Evolutionary conservation across 306 rosid genomes (phyloP).

Genomic region (Senna siamea): DNA sequence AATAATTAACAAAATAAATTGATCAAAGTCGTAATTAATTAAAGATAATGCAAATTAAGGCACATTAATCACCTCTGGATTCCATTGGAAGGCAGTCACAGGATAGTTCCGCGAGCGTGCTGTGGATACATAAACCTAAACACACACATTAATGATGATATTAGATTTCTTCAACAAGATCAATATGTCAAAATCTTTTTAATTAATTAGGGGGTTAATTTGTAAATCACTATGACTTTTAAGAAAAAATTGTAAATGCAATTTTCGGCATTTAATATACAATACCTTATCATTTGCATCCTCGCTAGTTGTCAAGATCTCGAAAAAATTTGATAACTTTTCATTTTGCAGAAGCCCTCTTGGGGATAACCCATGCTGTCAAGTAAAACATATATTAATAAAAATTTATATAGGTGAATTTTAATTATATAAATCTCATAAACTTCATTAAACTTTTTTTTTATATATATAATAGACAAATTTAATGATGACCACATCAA

Average conservation of each 20-base stretch:
- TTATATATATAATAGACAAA: too few species aligned
- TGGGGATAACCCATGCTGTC: constrained; percentile 79
- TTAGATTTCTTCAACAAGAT: neutral
- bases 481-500: neutral
- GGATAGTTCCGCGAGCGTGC: constrained; percentile 60
- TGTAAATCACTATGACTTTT: too few species aligned
- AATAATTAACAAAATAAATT: too few species aligned
- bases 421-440: too few species aligned
- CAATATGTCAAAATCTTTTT: too few species aligned
- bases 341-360: constrained; percentile 47
- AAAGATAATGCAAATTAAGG: too few species aligned
- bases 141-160: constrained; percentile 8
- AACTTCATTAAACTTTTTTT: too few species aligned
- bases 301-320: constrained; percentile 63
- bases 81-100: constrained; percentile 78
- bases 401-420: too few species aligned
- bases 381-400: constrained; percentile 1
- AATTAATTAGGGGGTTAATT: too few species aligned
- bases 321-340: constrained; percentile 55
- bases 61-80: constrained; percentile 82
- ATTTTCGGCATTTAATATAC: too few species aligned
- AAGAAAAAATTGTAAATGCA: too few species aligned
- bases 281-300: constrained; percentile 68
- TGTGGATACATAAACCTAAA: constrained; percentile 76
- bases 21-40: too few species aligned